phyloP scores from a whole-genome alignment of 192 early-diverging fungal genomes.

The Fimicolochytrium jonesii region DNA sequence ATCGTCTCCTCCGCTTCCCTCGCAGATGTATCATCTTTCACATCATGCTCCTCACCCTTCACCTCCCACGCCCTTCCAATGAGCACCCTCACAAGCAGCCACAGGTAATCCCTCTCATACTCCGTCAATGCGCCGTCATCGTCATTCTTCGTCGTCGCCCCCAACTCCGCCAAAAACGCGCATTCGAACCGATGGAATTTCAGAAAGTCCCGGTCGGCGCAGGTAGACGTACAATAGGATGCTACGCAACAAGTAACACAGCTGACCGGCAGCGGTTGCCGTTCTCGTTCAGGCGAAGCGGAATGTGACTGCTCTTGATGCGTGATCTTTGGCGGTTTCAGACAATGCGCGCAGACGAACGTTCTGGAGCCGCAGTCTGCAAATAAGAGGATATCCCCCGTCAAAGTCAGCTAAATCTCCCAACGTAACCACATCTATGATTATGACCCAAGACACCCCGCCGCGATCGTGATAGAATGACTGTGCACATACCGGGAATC shows the following conservation, averaged over 20 bases:
- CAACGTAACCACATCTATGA: too few species aligned
- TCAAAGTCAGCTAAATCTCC: not conserved
- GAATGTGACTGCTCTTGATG: not conserved
- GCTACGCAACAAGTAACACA: conserved; percentile 16
- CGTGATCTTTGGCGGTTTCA: not conserved
- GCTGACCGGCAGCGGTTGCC: not conserved
- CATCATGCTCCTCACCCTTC: not conserved
- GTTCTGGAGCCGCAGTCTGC: conserved; percentile 6
- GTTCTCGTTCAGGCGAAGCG: not conserved
- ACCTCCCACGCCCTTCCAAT: conserved; percentile 14
- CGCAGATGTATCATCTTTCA: not conserved
- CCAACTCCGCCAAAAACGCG: conserved; percentile 17
- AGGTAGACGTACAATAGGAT: conserved; percentile 27
- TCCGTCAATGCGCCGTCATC: not conserved
- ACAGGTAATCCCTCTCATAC: conserved; percentile 29
- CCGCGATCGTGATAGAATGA: not conserved
- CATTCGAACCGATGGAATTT: conserved; percentile 25
- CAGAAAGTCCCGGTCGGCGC: conserved; percentile 23
- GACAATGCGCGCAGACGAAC: conserved; percentile 31
- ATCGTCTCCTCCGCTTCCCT: not conserved
- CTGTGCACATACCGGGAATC: conserved; percentile 19
- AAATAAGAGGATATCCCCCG: not conserved
- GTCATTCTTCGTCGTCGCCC: not conserved
- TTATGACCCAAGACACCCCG: too few species aligned
- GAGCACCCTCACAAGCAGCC: conserved; percentile 31